These are phyloP conservation scores for Neurospora sp. DNA, from an alignment of 495 filamentous ascomycete species.

Conservation along the genomic window DNA sequence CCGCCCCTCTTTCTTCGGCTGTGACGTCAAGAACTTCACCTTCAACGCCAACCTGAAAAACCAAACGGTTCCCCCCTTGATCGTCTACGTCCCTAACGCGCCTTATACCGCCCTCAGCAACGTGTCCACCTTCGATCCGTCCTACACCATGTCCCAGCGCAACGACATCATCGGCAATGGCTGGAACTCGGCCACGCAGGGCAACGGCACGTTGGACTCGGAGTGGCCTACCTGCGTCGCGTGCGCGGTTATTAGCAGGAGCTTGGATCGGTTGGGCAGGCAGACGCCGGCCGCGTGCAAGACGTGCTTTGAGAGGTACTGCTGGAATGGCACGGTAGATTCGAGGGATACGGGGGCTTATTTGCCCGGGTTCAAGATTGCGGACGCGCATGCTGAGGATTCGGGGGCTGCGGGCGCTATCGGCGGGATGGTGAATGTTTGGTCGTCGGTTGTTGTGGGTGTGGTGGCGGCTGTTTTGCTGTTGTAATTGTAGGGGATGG, in stretches of 20 bases:
- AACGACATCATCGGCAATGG: conserved; percentile 77
- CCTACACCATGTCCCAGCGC: conserved; percentile 52
- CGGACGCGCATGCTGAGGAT: conserved; percentile 4
- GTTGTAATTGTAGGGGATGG: not conserved
- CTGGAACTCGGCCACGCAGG: conserved; percentile 70
- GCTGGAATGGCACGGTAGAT: conserved; percentile 72
- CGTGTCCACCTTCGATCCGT: conserved; percentile 57
- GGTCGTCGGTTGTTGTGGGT: not conserved
- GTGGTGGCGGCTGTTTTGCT: conserved; percentile 1
- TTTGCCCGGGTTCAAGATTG: conserved; percentile 22
- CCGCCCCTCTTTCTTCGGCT: conserved; percentile 89
- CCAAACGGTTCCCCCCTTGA: conserved; percentile 45
- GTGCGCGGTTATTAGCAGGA: conserved; percentile 77
- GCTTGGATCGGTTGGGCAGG: conserved; percentile 56
- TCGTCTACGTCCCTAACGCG: conserved; percentile 86
- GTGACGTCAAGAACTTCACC: conserved; percentile 60
- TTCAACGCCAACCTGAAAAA: conserved; percentile 11
- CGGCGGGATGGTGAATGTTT: not conserved
- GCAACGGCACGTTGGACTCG: conserved; percentile 60
- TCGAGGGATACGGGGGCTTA: conserved; percentile 23
- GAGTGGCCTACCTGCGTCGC: conserved; percentile 74
- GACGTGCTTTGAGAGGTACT: conserved; percentile 70
- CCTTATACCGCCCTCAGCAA: conserved; percentile 70
- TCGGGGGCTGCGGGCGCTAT: not conserved
- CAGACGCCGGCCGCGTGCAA: conserved; percentile 55